These are phyloP conservation scores for Juncus inflexus DNA, from an alignment of 176 grass and related monocot genomes.

Conservation along the genomic window DNA sequence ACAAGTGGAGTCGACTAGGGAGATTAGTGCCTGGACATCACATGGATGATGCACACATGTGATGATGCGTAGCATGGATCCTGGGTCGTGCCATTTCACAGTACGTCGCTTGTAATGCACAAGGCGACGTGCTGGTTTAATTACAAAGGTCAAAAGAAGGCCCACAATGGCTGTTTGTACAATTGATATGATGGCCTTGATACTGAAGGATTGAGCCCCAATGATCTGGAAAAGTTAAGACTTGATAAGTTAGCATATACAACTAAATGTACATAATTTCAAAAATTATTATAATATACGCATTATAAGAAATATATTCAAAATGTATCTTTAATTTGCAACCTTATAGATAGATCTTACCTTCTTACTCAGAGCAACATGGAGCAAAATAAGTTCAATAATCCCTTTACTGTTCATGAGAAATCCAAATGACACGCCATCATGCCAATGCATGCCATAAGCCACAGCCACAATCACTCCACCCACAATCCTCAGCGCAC, in stretches of 20 bases:
- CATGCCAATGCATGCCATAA: constrained; percentile 49
- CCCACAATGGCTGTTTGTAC: constrained; percentile 45
- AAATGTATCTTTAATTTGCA: background rate
- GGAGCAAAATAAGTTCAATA: constrained; percentile 68
- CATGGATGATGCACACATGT: constrained; percentile 53
- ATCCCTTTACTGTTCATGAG: constrained; percentile 69
- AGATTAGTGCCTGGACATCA: constrained; percentile 41
- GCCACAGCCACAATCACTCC: constrained; percentile 25
- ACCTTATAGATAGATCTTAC: background rate
- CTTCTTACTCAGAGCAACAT: constrained; percentile 50
- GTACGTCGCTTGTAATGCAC: constrained; percentile 68
- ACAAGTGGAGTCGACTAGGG: constrained; percentile 42
- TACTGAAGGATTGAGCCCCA: constrained; percentile 62
- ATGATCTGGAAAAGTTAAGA: constrained; percentile 30
- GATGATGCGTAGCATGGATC: constrained; percentile 48
- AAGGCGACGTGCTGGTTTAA: constrained; percentile 48
- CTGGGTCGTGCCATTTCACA: constrained; percentile 47
- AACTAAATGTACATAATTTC: background rate
- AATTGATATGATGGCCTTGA: constrained; percentile 60
- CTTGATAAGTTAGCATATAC: background rate
- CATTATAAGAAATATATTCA: background rate
- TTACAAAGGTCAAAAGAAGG: constrained; percentile 38
- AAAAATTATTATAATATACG: background rate
- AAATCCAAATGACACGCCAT: constrained; percentile 54
- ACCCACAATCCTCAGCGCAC: constrained; percentile 36